Percentiles rank a stretch among this genome's conserved stretches.
Conservation (phyloP, 371 early-diverging fungal genomes). For the Mucor racemosus region DNA sequence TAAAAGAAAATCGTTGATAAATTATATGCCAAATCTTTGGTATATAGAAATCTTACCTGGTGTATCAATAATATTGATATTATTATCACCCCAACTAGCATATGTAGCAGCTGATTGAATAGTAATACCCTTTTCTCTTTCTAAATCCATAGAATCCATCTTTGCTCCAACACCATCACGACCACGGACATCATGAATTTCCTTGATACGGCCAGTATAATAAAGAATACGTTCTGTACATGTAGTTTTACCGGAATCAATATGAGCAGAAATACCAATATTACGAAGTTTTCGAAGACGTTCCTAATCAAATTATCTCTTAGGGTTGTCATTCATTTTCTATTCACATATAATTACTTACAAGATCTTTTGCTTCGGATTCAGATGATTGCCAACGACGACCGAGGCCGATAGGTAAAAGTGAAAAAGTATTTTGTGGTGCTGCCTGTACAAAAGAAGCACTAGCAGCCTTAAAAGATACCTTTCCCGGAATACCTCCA, state of each 20-base stretch:
- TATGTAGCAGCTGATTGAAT: slow-evolving; percentile 92
- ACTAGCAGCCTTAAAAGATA: slow-evolving; percentile 35
- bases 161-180: slow-evolving; percentile 97
- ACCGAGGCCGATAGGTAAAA: slow-evolving; percentile 37
- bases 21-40: not conserved
- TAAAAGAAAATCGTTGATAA: slow-evolving; percentile 16
- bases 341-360: slow-evolving; percentile 21
- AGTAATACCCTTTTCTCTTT: slow-evolving; percentile 96
- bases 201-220: slow-evolving; percentile 95
- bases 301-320: slow-evolving; percentile 26
- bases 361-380: slow-evolving; percentile 42
- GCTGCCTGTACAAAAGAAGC: slow-evolving; percentile 28
- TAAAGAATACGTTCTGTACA: slow-evolving; percentile 96
- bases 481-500: slow-evolving; percentile 50
- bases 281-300: slow-evolving; percentile 80
- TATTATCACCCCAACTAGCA: slow-evolving; percentile 80
- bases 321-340: not conserved
- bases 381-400: slow-evolving; percentile 51
- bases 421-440: slow-evolving; percentile 35
- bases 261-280: slow-evolving; percentile 99
- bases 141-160: slow-evolving; percentile 99
- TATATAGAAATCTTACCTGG: slow-evolving; percentile 60
- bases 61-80: slow-evolving; percentile 91
- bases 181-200: slow-evolving; percentile 97
- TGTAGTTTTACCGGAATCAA: slow-evolving; percentile 98